Evolutionary conservation across 768 basidiomycete species (phyloP).

Genomic region (Pisolithus orientalis): DNA sequence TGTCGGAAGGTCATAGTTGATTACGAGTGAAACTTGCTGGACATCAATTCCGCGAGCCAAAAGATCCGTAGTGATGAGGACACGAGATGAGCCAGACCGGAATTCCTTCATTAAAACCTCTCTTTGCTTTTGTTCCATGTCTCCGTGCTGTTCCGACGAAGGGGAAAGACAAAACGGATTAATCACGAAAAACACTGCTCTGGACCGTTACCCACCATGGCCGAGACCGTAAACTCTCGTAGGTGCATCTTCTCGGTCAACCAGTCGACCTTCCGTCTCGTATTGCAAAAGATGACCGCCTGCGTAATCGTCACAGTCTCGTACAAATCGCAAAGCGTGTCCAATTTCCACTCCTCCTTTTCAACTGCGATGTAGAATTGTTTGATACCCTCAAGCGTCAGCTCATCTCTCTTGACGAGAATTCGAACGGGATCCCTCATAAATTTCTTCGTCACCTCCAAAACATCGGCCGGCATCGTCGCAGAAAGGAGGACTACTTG

Average conservation of each 20-base stretch:
- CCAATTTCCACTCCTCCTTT: conserved; percentile 99
- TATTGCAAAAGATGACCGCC: conserved; percentile 99
- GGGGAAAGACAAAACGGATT: conserved; percentile 15
- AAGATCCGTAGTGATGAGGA: conserved; percentile 97
- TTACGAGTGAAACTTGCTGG: conserved; percentile 92
- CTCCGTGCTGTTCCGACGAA: conserved; percentile 64
- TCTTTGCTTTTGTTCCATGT: conserved; percentile 97
- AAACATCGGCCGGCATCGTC: conserved; percentile 94
- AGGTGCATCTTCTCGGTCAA: conserved; percentile 96
- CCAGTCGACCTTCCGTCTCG: conserved; percentile 98
- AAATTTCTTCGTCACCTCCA: conserved; percentile 99
- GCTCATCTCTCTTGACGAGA: conserved; percentile 96
- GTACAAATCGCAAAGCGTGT: conserved; percentile 97
- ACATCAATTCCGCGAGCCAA: conserved; percentile 98
- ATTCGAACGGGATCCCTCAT: conserved; percentile 97
- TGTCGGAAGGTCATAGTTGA: conserved; percentile 90
- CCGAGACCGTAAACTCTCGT: conserved; percentile 95
- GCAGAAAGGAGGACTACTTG: conserved; percentile 97
- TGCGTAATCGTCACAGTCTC: conserved; percentile 99
- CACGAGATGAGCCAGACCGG: conserved; percentile 96
- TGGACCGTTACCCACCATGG: conserved; percentile 60
- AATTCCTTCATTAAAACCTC: conserved; percentile 99
- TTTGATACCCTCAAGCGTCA: conserved; percentile 99
- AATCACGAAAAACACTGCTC: conserved; percentile 5
- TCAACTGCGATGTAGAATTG: conserved; percentile 99